Evolutionary conservation across 371 early-diverging fungal genomes (phyloP), one percentile per base, ranked within the genome.

Genomic region (Phascolomyces articulosus): DNA sequence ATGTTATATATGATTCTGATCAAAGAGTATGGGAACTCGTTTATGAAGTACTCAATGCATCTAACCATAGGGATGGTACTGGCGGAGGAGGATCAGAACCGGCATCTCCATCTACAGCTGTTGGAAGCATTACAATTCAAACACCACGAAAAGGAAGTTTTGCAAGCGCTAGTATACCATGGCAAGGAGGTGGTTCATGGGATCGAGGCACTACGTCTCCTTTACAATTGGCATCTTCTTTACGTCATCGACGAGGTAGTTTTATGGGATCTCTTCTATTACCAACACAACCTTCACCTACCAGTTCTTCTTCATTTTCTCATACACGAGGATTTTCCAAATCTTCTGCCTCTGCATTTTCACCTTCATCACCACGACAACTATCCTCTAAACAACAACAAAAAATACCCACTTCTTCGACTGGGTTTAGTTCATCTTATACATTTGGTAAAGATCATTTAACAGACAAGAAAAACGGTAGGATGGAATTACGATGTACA

Each of bases 231-330:
- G 55, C 64, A 38, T 59, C 60, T 40, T 38, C 65, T 23, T 24
- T 61, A 10, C 49, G 69, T 15, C 40, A 67, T 48, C 63, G 72
- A 40, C 71, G 65, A 34, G 66, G 62, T 34, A 67, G 66, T n/a
- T 71, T 73, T 34, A 55, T 73, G 63, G 60, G 73, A 4, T 71
- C 78, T 15, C 66, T 71, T 2, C 44, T 73, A 24, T n/a, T 51
- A 51, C 51, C 51, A 51, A 23, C 51, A 34, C 34, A 34, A 34
- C 11, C 34, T n/a, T n/a, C n/a, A n/a, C n/a, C n/a, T n/a, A n/a
- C n/a, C n/a, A n/a, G n/a, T n/a, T 47, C 47, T 23, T 51, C 11
- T 3, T 51, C 51, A 51, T 24, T n/a, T 8, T 26, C n/a, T 20
- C 34, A n/a, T 28, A 24, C 24, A 34, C 60, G 11, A 60, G 44